These are phyloP conservation scores for Aphanocladium album DNA, from an alignment of 2,329 filamentous ascomycete species.

Conservation along the genomic window DNA sequence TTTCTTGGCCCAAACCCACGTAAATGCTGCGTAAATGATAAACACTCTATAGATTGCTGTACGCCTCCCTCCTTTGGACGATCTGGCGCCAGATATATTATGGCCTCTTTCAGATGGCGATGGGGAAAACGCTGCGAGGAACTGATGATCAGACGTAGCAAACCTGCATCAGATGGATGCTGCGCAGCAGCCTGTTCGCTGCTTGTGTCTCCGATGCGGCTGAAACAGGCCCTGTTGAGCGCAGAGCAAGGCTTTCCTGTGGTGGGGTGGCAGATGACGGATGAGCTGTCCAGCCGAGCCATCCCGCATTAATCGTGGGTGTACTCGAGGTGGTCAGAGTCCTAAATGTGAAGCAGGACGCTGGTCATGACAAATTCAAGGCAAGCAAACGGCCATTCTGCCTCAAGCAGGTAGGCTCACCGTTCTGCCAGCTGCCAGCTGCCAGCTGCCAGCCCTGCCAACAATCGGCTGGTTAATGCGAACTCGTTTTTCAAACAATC, in stretches of 20 bases:
- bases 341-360: neutral
- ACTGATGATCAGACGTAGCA: constrained; percentile 12
- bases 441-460: neutral
- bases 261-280: neutral
- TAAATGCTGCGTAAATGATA: neutral
- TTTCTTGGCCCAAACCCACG: neutral
- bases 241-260: neutral
- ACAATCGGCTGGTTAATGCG: neutral
- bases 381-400: neutral
- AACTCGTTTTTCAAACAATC: neutral
- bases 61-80: neutral
- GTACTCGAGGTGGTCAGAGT: too few relatives aligned
- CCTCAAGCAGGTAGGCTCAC: neutral
- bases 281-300: neutral
- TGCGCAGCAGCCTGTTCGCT: constrained; percentile 1
- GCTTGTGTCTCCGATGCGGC: neutral
- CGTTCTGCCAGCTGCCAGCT: neutral
- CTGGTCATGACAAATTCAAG: neutral
- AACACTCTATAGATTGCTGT: neutral
- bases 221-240: constrained; percentile 5
- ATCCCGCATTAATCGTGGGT: too few relatives aligned
- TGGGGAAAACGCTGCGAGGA: neutral
- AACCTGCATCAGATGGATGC: neutral
- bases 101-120: neutral
- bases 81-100: constrained; percentile 4